Base-by-base conservation (phyloP, 768 basidiomycete species). In the Pleurotus eryngii region DNA sequence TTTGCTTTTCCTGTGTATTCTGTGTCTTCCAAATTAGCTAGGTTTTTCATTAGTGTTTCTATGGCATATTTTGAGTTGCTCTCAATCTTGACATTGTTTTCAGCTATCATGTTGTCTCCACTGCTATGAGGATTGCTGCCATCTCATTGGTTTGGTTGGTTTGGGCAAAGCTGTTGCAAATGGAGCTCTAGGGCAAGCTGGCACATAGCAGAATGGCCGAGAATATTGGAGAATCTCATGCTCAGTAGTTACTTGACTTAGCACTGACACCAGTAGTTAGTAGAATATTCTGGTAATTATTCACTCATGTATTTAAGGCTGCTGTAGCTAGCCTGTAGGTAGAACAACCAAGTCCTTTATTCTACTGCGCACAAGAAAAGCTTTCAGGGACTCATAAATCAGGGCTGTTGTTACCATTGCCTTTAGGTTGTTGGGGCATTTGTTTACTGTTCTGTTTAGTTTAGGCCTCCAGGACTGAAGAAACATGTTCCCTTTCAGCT, bases 1-100 rank as follows among this genome's bases (percentile, higher is more conserved):
- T 74, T 72, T 1, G 27, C 11, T 0, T 63, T 46, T 0, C 39
- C 46, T 0, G 67, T 65, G 64, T 61, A 76, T 0, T 72, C 70
- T 0, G 14, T 9, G 43, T 74, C 64, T 42, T 74, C 70, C 62
- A 65, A 64, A 1, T 46, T 48, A 0, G 35, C 6, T 2, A 65
- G 47, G 42, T 67, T 37, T 24, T 57, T 59, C 0, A 64, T 71
- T 0, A 71, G 27, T 1, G 48, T 66, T 7, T 69, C 57, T 9
- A 68, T 60, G 1, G 55, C 57, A 22, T 67, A 57, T 49, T 55
- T 43, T 1, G 67, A 70, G 8, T 30, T 5, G 5, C 27, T 30
- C 6, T 30, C 27, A 30, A 30, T 30, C 8, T 30, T 7, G 8
- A 30, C 8, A 1, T 43, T 24, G 0, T 18, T 15, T 17, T 60